phyloP scores from a whole-genome alignment of 2,329 filamentous ascomycete species.

The Calonectria leucothoes region DNA sequence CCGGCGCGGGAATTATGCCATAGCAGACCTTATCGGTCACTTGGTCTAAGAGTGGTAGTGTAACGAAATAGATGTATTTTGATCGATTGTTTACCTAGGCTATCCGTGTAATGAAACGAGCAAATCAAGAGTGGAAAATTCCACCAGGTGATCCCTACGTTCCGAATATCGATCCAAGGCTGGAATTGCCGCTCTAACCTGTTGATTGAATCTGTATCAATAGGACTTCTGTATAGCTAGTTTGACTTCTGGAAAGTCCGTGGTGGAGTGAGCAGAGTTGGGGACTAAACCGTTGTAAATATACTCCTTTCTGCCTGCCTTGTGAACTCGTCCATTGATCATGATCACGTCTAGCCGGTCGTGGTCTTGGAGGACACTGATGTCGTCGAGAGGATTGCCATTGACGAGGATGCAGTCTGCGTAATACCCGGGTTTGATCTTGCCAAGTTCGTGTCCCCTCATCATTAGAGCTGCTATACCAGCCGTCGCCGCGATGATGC shows the following conservation, averaged over 20 bases:
- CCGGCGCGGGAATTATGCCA: not conserved
- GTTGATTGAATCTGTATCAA: not conserved
- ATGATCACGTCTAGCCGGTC: slow-evolving; percentile 9
- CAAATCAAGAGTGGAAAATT: too few species aligned
- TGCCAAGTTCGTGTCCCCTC: slow-evolving; percentile 15
- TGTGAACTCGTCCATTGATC: slow-evolving; percentile 18
- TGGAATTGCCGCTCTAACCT: slow-evolving; percentile 59
- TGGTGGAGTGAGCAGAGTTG: not conserved
- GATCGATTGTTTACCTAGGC: too few species aligned
- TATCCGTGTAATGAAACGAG: too few species aligned
- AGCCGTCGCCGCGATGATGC: slow-evolving; percentile 17
- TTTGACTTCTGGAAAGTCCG: slow-evolving; percentile 1
- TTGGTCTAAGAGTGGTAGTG: not conserved
- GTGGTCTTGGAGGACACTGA: slow-evolving; percentile 11
- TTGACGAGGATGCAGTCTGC: slow-evolving; percentile 21
- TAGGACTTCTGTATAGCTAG: slow-evolving; percentile 7
- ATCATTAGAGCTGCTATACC: slow-evolving; percentile 16
- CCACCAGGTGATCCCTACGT: too few species aligned
- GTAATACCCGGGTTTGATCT: slow-evolving; percentile 19
- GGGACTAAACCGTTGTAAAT: not conserved
- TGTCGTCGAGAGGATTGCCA: slow-evolving; percentile 17
- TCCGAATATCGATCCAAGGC: too few species aligned
- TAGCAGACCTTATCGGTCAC: not conserved
- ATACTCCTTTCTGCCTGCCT: slow-evolving; percentile 2
- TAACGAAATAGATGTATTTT: not conserved